Percentiles rank a stretch among this genome's conserved stretches.
Evolutionary conservation across 257 asterid species (phyloP).

Genomic region (Petunia axillaris): DNA sequence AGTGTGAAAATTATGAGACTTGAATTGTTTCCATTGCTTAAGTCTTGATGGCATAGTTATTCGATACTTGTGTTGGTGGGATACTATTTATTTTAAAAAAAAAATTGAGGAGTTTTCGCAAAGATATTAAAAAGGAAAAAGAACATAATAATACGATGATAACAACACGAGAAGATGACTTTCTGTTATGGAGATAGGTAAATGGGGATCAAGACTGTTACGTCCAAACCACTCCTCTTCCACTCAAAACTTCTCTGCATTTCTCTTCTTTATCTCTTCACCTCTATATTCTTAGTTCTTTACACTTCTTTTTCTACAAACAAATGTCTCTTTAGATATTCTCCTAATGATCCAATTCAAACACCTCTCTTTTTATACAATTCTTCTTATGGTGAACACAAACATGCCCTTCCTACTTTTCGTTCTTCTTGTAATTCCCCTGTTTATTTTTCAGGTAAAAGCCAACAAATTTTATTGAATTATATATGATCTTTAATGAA

Average conservation of each 20-base stretch:
- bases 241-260: conserved; percentile 77
- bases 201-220: conserved; percentile 27
- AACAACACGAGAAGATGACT: neutral
- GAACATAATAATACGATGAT: neutral
- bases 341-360: conserved; percentile 78
- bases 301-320: conserved; percentile 57
- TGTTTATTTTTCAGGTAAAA: conserved; percentile 69
- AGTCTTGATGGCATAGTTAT: too few species aligned
- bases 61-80: too few species aligned
- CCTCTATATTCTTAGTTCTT: conserved; percentile 57
- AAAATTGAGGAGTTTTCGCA: too few species aligned
- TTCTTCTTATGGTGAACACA: conserved; percentile 90
- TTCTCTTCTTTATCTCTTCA: conserved; percentile 68
- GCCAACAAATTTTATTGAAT: neutral
- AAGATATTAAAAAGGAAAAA: too few species aligned
- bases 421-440: conserved; percentile 88
- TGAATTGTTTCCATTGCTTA: too few species aligned
- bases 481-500: conserved; percentile 4
- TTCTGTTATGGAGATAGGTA: neutral
- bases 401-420: conserved; percentile 71
- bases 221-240: conserved; percentile 69
- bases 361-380: conserved; percentile 69
- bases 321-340: conserved; percentile 68
- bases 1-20: too few species aligned
- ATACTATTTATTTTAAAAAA: too few species aligned